Evolutionary conservation across 768 basidiomycete genomes (phyloP).

Genomic region (Kwoniella sp.): DNA sequence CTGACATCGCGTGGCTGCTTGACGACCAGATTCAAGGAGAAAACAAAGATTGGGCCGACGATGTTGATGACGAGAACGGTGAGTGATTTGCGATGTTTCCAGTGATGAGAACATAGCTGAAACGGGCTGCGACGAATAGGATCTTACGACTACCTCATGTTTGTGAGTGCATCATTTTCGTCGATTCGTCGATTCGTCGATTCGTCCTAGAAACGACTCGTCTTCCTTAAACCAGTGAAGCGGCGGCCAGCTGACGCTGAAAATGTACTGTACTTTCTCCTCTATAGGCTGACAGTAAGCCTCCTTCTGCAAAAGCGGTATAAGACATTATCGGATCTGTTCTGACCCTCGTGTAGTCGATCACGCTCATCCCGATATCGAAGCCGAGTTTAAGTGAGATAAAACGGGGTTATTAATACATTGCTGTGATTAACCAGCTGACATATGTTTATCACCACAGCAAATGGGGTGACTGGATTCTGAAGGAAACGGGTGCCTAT

Average conservation of each 20-base stretch:
- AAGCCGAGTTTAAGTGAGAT: constrained; percentile 64
- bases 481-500: constrained; percentile 60
- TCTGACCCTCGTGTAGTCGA: constrained; percentile 60
- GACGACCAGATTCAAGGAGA: constrained; percentile 64
- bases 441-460: constrained; percentile 9
- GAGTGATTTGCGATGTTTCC: constrained; percentile 63
- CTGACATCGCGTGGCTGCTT: neutral
- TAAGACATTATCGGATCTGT: neutral
- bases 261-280: too few species aligned
- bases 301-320: too few species aligned
- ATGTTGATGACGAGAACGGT: constrained; percentile 80
- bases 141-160: constrained; percentile 54
- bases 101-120: neutral
- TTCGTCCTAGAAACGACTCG: too few species aligned
- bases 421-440: too few species aligned
- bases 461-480: constrained; percentile 76
- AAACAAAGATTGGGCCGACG: constrained; percentile 75
- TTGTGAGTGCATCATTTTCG: constrained; percentile 39
- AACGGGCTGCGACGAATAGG: constrained; percentile 16
- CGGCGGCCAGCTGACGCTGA: too few species aligned
- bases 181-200: neutral
- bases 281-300: constrained; percentile 13
- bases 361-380: constrained; percentile 77
- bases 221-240: too few species aligned
- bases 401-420: neutral